These are phyloP conservation scores for Phylloporus scabripes DNA, from an alignment of 768 basidiomycete genomes.

Conservation along the genomic window DNA sequence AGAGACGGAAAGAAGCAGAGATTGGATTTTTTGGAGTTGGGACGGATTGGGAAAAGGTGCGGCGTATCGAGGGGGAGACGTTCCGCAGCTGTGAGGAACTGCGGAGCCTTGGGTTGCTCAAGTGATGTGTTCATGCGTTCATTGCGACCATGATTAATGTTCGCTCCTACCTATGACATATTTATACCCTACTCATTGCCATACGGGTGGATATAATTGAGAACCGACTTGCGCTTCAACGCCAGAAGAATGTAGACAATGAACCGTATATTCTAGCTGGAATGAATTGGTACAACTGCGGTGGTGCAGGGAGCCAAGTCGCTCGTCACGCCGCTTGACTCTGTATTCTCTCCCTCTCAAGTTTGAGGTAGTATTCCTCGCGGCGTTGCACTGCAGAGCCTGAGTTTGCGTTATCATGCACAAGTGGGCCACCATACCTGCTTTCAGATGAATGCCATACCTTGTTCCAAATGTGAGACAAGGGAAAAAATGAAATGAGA, in stretches of 20 bases:
- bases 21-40: constrained; percentile 88
- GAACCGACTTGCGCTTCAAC: not conserved
- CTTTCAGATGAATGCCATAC: constrained; percentile 78
- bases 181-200: constrained; percentile 22
- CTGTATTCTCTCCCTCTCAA: constrained; percentile 53
- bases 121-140: constrained; percentile 22
- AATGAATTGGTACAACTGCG: constrained; percentile 9
- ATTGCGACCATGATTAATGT: constrained; percentile 7
- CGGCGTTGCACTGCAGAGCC: constrained; percentile 63
- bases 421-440: constrained; percentile 43
- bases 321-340: constrained; percentile 9
- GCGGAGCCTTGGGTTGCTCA: constrained; percentile 52
- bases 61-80: constrained; percentile 61
- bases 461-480: constrained; percentile 37
- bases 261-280: constrained; percentile 9
- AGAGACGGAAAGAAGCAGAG: constrained; percentile 68
- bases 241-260: constrained; percentile 17
- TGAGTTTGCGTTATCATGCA: constrained; percentile 13
- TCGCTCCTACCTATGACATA: constrained; percentile 17
- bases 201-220: not conserved
- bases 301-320: not conserved
- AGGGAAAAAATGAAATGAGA: constrained; percentile 13
- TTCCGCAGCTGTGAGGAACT: constrained; percentile 77
- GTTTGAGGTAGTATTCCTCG: constrained; percentile 82
- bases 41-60: constrained; percentile 88